Evolutionary conservation across 352 stramenopile genomes (phyloP).

Genomic region (Pythium folliculosum): DNA sequence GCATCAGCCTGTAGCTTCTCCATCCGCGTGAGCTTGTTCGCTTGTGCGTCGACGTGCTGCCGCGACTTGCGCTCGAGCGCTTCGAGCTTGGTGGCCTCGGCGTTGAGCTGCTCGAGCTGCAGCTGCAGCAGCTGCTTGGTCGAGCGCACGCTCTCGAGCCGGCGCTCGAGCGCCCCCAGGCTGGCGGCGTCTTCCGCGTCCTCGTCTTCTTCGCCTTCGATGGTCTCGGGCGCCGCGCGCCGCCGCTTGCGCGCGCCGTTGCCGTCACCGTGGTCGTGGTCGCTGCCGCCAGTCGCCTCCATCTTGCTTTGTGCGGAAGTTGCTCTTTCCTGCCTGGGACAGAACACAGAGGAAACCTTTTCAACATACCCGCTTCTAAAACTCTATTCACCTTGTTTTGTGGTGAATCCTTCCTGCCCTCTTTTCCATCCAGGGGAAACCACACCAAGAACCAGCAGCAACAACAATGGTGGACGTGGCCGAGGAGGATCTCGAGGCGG

Average conservation of each 20-base stretch:
- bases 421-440: background rate
- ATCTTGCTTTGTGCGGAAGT: background rate
- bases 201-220: conserved; percentile 7
- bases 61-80: conserved; percentile 21
- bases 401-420: too few species aligned
- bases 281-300: background rate
- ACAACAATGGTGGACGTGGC: background rate
- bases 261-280: background rate
- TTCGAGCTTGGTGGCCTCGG: conserved; percentile 27
- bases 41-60: conserved; percentile 24
- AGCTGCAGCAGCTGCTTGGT: conserved; percentile 44
- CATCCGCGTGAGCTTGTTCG: conserved; percentile 53
- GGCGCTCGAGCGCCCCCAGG: conserved; percentile 37
- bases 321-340: background rate
- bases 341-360: background rate
- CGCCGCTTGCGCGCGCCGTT: background rate
- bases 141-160: conserved; percentile 50
- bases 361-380: background rate
- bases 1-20: conserved; percentile 65
- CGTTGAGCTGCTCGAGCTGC: conserved; percentile 39
- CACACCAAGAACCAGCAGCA: background rate
- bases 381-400: conserved; percentile 3
- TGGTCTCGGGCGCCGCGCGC: background rate
- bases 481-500: conserved; percentile 6
- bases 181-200: conserved; percentile 6